These are phyloP conservation scores for Avena sativa DNA, from an alignment of 176 grass and related monocot genomes.

Conservation along the genomic window DNA sequence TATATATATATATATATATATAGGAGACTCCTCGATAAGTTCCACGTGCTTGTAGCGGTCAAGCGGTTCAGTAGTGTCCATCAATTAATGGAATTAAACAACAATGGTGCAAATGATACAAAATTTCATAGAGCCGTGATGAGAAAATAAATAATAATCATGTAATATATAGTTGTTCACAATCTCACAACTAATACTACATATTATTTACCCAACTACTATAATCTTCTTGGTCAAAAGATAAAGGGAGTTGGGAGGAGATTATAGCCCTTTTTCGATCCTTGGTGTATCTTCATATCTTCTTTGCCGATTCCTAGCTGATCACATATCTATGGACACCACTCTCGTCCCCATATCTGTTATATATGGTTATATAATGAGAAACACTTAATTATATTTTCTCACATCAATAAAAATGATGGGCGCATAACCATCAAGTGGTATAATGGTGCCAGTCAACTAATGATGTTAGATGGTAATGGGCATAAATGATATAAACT, in stretches of 20 bases:
- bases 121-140: neutral
- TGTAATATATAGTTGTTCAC: neutral
- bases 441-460: neutral
- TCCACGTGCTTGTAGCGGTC: neutral
- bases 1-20: neutral
- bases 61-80: neutral
- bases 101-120: neutral
- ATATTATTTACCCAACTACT: neutral
- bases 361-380: neutral
- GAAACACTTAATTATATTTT: neutral
- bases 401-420: neutral
- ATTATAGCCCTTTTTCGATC: slow-evolving; percentile 30
- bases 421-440: neutral
- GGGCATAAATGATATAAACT: slow-evolving; percentile 4
- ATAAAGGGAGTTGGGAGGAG: slow-evolving; percentile 5
- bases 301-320: neutral
- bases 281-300: neutral
- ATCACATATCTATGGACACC: no score
- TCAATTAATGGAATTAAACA: neutral
- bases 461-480: neutral
- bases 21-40: neutral
- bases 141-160: neutral
- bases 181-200: neutral
- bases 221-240: slow-evolving; percentile 47
- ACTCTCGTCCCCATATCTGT: neutral